phyloP scores from a whole-genome alignment of 306 rosid genomes.

The Abrus pulchellus region DNA sequence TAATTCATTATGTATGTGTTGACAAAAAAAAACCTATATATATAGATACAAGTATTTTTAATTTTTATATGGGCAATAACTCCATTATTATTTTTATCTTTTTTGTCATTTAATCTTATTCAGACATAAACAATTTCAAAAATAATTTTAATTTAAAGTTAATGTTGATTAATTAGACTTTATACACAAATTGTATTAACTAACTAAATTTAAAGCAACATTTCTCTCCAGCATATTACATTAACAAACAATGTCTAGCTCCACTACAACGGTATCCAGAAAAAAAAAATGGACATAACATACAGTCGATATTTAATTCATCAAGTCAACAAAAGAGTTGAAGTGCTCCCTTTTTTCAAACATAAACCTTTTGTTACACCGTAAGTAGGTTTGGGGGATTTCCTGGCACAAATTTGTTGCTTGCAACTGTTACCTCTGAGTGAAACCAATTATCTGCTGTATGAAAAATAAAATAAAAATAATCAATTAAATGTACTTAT shows the following conservation, averaged over 20 bases:
- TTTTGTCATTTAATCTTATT: neutral
- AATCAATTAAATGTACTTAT: neutral
- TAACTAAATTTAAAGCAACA: neutral
- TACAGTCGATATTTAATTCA: neutral
- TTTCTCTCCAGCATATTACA: neutral
- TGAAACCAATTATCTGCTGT: neutral
- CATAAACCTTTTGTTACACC: too few species aligned
- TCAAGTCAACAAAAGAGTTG: neutral
- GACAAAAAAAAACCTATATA: too few species aligned
- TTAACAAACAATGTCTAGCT: neutral
- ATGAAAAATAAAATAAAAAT: conserved; percentile 7
- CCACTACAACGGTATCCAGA: too few species aligned
- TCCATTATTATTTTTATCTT: too few species aligned
- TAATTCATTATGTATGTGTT: too few species aligned
- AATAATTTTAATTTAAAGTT: neutral
- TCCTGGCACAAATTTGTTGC: neutral
- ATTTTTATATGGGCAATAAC: too few species aligned
- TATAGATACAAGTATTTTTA: too few species aligned
- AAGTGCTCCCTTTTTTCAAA: neutral
- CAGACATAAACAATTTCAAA: neutral
- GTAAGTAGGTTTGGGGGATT: neutral
- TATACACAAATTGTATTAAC: neutral
- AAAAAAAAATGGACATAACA: neutral
- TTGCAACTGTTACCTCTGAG: neutral
- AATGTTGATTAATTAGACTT: neutral